Percentiles rank a stretch among this genome's conserved stretches.
phyloP scores from a whole-genome alignment of 805 yeast genomes.

The Myxozyma nipponensis region DNA sequence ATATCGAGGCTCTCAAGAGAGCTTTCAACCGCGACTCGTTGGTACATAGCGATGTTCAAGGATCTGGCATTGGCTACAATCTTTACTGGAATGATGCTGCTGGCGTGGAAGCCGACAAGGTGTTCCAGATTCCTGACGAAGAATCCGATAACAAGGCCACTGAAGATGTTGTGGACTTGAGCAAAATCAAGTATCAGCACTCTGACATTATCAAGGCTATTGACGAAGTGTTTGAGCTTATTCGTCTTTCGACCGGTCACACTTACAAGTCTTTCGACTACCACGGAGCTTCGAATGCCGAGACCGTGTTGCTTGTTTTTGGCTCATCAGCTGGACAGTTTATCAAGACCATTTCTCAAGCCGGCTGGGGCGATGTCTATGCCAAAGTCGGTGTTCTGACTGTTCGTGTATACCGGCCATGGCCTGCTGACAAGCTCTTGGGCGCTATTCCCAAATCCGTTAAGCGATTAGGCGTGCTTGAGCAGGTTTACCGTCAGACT shows the following conservation, averaged over 20 bases:
- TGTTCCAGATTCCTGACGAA: slow-evolving; percentile 17
- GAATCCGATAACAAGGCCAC: slow-evolving; percentile 22
- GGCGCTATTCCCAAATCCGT: slow-evolving; percentile 52
- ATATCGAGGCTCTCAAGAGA: slow-evolving; percentile 6
- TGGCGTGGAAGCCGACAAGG: slow-evolving; percentile 25
- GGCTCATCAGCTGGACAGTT: slow-evolving; percentile 54
- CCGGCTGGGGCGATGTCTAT: slow-evolving; percentile 33
- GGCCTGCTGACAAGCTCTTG: slow-evolving; percentile 52
- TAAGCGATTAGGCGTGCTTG: slow-evolving; percentile 56
- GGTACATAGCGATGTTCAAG: slow-evolving; percentile 8
- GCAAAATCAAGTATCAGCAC: slow-evolving; percentile 1
- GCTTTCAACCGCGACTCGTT: slow-evolving; percentile 14
- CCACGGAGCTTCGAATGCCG: slow-evolving; percentile 42
- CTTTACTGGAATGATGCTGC: slow-evolving; percentile 25
- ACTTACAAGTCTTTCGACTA: slow-evolving; percentile 44
- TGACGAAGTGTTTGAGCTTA: slow-evolving; percentile 31
- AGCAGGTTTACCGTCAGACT: slow-evolving; percentile 52
- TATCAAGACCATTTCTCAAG: slow-evolving; percentile 38
- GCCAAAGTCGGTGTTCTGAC: slow-evolving; percentile 49
- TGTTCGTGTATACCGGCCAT: slow-evolving; percentile 70
- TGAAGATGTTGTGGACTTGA: slow-evolving; percentile 1
- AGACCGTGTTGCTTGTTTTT: slow-evolving; percentile 55
- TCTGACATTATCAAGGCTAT: slow-evolving; percentile 13
- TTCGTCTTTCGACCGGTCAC: slow-evolving; percentile 38
- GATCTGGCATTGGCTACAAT: slow-evolving; percentile 28